Evolutionary conservation across 768 basidiomycete species (phyloP), one percentile per base, ranked within the genome.

Genomic region (Termitomyces sp.): DNA sequence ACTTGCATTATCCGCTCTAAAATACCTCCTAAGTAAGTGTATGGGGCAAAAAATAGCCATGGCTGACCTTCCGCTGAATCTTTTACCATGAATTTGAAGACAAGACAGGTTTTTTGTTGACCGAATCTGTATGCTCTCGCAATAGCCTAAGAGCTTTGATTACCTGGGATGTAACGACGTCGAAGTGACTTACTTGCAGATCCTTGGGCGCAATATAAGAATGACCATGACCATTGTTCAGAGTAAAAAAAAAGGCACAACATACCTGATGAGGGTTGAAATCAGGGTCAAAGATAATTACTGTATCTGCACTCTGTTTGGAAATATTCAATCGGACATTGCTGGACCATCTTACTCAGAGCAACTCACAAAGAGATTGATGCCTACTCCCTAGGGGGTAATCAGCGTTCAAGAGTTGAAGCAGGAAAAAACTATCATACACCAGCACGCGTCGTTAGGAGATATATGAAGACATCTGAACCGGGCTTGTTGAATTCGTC

Each of bases 51-150:
- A 24, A 20, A 55, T 31, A 16, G 24, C 36, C 53, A 36, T 16
- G 26, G 52, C 50, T 57, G 54, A 86, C 91, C 92, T 81, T 95
- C 92, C 12, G 95, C 92, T 7, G 94, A 92, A 56, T 89, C 87
- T 70, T 96, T 96, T 55, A 93, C 85, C 92, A 98, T 94, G 42
- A 99, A 73, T 68, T 96, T 98, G 79, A 98, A 96, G 26, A 96
- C 94, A 44, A 96, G 78, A 59, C 94, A 94, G 6, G 91, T 92
- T 67, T 97, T 98, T 72, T 85, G 83, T 72, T 98, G 97, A 2
- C 97, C 97, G 67, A 88, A 98, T 54, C 97, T 85, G 75, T 98
- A 93, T 26, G 94, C 85, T 51, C 97, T 86, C 22, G 95, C 87
- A 57, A 99, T 98, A 34, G 97, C 97, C 88, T 98, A 65, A 3